Evolutionary conservation across 2,329 filamentous ascomycete species (phyloP), one percentile per base, ranked within the genome.

Genomic region (Colletotrichum melonis): DNA sequence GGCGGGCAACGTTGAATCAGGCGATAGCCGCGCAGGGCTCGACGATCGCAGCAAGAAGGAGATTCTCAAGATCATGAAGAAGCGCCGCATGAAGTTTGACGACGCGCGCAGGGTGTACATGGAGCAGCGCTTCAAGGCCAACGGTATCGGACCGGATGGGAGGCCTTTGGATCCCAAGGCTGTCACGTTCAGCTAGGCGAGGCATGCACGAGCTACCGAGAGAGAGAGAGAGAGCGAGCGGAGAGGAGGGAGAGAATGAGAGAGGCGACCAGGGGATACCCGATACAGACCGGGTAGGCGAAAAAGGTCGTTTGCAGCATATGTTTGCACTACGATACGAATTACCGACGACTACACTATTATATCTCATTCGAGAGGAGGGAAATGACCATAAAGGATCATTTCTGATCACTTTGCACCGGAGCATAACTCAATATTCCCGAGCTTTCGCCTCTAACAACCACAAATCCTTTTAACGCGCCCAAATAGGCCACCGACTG

Each of bases 101-200:
- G 95, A 98, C 85, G 97, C 96, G 52, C 89, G 97, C 77, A 89
- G 94, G 78, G 88, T 95, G 58, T 97, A 94, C 81, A 97, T 95
- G 84, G 93, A 98, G 85, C 91, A 93, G 78, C 88, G 92, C 71
- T 98, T 99, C 84, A 91, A 91, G 81, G 95, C 92, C 81, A 94
- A 97, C 79, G 94, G 94, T 64, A 98, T 99, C 81, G 95, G 92
- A 1, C 89, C 93, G 5, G 97, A 99, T 83, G 97, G 97, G 5
- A 86, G 92, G 78, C 97, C 97, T 75, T 89, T 92, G 80, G 96
- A 98, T 86, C 95, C 95, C 75, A 98, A 98, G 86, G 97, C 98
- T 81, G 95, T 98, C 73, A 97, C 94, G 81, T 98, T 98, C 84
- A 94, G 92, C 73, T 93, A 80, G 55, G 42, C 42, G 42, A n/a